Percentiles rank a stretch among this genome's conserved stretches.
Conservation (phyloP, 106 monocot genomes). For the Platanthera zijinensis region DNA sequence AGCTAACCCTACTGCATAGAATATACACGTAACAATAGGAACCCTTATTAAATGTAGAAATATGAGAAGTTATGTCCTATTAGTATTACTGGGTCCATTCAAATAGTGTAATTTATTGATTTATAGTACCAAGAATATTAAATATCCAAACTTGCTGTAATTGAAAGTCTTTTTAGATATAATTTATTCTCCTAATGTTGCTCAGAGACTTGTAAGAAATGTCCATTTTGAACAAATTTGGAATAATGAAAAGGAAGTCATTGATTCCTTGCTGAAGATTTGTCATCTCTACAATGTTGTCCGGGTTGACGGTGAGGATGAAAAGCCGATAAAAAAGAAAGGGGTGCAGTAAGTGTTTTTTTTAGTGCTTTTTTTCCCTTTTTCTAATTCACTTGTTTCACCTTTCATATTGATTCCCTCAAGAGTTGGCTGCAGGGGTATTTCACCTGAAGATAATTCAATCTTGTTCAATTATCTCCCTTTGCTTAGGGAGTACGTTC, state of each 20-base stretch:
- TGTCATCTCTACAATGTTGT: conserved; percentile 74
- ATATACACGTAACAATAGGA: no score
- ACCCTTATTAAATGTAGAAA: no score
- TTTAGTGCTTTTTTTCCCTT: not conserved
- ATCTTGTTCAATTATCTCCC: conserved; percentile 72
- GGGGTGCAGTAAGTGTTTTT: conserved; percentile 27
- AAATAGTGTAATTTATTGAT: not conserved
- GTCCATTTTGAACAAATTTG: conserved; percentile 89
- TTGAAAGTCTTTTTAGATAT: not conserved
- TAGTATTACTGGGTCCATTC: no score
- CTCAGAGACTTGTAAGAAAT: conserved; percentile 48
- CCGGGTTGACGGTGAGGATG: conserved; percentile 38
- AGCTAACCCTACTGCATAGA: no score
- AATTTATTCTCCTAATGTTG: conserved; percentile 1
- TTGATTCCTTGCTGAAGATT: conserved; percentile 34
- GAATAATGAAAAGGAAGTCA: conserved; percentile 48
- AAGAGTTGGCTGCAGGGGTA: conserved; percentile 19
- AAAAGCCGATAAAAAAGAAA: conserved; percentile 17
- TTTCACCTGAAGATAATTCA: conserved; percentile 37
- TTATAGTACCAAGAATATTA: not conserved
- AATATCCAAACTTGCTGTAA: not conserved
- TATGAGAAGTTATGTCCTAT: no score
- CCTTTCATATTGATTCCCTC: conserved; percentile 1
- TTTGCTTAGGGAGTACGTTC: conserved; percentile 49
- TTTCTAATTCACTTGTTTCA: not conserved